A percentile compares a stretch with the other conserved stretches of the same genome.
phyloP scores from a whole-genome alignment of 1,139 yeast species.

The Geotrichum restrictum region DNA sequence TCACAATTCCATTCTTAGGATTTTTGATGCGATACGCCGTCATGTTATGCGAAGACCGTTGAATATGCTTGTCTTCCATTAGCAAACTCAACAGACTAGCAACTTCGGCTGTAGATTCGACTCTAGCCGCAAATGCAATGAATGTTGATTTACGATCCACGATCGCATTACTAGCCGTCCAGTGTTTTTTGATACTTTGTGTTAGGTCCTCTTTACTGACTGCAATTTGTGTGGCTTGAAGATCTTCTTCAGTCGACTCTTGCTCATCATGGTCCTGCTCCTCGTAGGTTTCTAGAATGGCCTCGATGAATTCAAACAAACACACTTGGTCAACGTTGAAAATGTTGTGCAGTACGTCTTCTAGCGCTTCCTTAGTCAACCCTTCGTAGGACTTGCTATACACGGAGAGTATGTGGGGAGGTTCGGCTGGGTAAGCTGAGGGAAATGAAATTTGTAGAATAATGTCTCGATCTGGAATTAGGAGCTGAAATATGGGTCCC shows the following conservation, averaged over 20 bases:
- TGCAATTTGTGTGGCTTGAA: too few relatives aligned
- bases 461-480: constrained; percentile 61
- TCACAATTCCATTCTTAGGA: constrained; percentile 45
- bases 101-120: constrained; percentile 63
- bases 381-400: constrained; percentile 41
- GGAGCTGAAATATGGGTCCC: constrained; percentile 48
- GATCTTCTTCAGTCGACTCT: constrained; percentile 20
- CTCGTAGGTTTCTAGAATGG: constrained; percentile 45
- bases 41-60: constrained; percentile 74
- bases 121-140: constrained; percentile 62
- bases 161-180: constrained; percentile 75
- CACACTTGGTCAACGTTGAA: constrained; percentile 65
- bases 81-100: constrained; percentile 49
- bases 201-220: constrained; percentile 29
- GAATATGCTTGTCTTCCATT: constrained; percentile 60
- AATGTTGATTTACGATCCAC: constrained; percentile 83
- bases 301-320: constrained; percentile 71
- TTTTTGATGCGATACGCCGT: constrained; percentile 75
- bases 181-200: constrained; percentile 54
- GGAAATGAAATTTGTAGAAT: constrained; percentile 68
- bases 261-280: constrained; percentile 26
- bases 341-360: constrained; percentile 49
- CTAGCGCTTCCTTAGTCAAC: constrained; percentile 40
- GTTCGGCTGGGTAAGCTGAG: constrained; percentile 60
- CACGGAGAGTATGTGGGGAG: constrained; percentile 44